Base-by-base conservation (phyloP, 2,329 filamentous ascomycete species). In the Aspergillus tubingensis region DNA sequence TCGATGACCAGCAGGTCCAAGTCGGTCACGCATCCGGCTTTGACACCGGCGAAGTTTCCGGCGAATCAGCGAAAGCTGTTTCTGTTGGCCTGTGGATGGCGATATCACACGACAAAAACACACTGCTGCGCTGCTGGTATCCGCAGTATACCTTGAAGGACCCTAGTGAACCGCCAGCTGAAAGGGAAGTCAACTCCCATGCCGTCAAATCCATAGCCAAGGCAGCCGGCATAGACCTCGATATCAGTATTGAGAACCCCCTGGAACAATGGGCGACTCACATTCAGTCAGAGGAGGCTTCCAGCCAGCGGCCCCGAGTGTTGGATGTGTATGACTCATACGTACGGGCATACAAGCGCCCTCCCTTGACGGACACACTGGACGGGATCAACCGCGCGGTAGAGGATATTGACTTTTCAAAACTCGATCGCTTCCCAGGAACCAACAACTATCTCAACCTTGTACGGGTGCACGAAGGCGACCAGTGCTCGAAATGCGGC, bases 401-500 rank as follows among this genome's bases (percentile, higher is more conserved):
- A n/a, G 64, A 68, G 2, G 70, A 76, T n/a, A 62, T 76, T 19
- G 65, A 74, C 36, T 77, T 74, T 51, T 70, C 70, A 7, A 72
- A 73, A 60, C 63, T 79, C 2, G 70, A 76, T 59, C 69, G 63
- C 19, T 76, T 80, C 62, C 75, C 77, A 15, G 68, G 72, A 7
- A 79, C 76, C 1, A 75, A 77, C 5, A 67, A 75, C 56, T 75
- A 77, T 0, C 76, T 91, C 39, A 88, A 90, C 66, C 76, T 96
- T 8, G 79, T 92, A 7, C 84, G 85, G 60, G 85, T 89, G 17
- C 80, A 80, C 51, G 77, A 87, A 47, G 91, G 90, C 11, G 91
- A 96, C 70, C 68, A 76, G 10, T 99, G 95, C 69, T 86, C 91
- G 0, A 81, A 83, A 41, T 99, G 95, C 72, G 70, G 77, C 0